Evolutionary conservation across 2,329 filamentous ascomycete genomes (phyloP).

Genomic region (Colletotrichum horii): DNA sequence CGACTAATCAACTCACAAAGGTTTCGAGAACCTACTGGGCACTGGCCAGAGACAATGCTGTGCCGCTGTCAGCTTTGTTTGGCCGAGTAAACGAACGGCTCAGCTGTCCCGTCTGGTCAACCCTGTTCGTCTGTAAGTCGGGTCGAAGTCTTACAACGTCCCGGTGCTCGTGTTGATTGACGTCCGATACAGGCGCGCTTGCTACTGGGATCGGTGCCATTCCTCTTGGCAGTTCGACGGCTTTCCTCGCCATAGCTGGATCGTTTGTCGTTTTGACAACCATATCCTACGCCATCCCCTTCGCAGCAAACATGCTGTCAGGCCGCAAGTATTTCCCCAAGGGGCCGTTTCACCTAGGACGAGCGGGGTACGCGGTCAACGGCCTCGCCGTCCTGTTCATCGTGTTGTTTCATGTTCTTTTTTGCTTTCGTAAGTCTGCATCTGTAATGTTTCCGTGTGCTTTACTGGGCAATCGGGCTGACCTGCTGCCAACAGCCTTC

Average conservation of each 20-base stretch:
- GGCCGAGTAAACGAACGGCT: slow-evolving; percentile 52
- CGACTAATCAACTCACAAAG: not conserved
- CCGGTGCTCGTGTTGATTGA: too few relatives aligned
- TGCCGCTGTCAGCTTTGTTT: slow-evolving; percentile 49
- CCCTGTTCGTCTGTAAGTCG: slow-evolving; percentile 51
- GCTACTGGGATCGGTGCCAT: slow-evolving; percentile 61
- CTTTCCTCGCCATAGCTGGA: slow-evolving; percentile 62
- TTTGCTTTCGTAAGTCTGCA: slow-evolving; percentile 60
- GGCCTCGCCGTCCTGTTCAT: slow-evolving; percentile 56
- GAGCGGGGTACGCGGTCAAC: slow-evolving; percentile 55
- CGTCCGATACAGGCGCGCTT: slow-evolving; percentile 37
- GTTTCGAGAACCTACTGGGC: slow-evolving; percentile 51
- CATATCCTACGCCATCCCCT: slow-evolving; percentile 56
- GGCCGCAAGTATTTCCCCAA: slow-evolving; percentile 54
- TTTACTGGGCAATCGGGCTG: not conserved
- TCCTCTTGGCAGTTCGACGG: slow-evolving; percentile 57
- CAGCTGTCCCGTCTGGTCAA: slow-evolving; percentile 64
- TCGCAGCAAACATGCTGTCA: slow-evolving; percentile 56
- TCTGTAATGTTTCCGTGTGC: not conserved
- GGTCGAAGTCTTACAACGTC: not conserved
- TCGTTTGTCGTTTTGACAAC: slow-evolving; percentile 63
- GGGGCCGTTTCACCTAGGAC: slow-evolving; percentile 60
- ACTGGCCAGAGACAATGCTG: slow-evolving; percentile 64
- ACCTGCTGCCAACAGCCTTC: slow-evolving; percentile 36
- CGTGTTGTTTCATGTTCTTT: slow-evolving; percentile 61